Percentiles rank a stretch among this genome's conserved stretches.
These are phyloP conservation scores for Trametes versicolor DNA, from an alignment of 1,284 basidiomycete species.

Conservation along the genomic window DNA sequence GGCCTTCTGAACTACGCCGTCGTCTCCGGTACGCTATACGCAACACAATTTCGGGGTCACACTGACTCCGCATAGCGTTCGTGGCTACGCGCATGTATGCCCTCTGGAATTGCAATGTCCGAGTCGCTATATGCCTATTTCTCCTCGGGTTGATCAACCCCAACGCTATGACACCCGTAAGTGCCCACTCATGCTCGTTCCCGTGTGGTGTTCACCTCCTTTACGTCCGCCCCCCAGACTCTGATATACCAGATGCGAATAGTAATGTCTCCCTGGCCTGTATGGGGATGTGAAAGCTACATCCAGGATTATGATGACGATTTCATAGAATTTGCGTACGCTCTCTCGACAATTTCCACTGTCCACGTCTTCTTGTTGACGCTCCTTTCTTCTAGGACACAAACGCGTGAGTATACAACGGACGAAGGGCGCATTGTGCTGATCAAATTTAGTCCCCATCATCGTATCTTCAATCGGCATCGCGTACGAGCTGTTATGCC, in stretches of 20 bases:
- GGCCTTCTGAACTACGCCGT: background rate
- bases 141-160: slow-evolving; percentile 5
- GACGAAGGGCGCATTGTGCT: background rate
- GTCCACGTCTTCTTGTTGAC: background rate
- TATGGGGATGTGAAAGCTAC: slow-evolving; percentile 9
- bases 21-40: background rate
- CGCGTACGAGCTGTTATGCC: background rate
- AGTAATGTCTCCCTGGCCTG: slow-evolving; percentile 1
- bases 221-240: background rate
- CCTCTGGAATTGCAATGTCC: background rate
- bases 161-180: slow-evolving; percentile 8
- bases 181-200: background rate
- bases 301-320: slow-evolving; percentile 5
- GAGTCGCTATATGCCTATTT: background rate
- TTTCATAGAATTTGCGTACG: slow-evolving; percentile 4
- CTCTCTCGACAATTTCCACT: background rate
- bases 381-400: background rate
- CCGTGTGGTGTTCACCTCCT: too few relatives aligned
- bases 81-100: slow-evolving; percentile 12
- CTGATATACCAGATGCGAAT: background rate
- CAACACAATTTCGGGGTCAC: background rate
- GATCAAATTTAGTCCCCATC: background rate
- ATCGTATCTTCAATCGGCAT: slow-evolving; percentile 8
- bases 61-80: background rate
- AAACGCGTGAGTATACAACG: background rate